phyloP scores from a whole-genome alignment of 2,329 filamentous ascomycete genomes.

The Exophiala sp. region DNA sequence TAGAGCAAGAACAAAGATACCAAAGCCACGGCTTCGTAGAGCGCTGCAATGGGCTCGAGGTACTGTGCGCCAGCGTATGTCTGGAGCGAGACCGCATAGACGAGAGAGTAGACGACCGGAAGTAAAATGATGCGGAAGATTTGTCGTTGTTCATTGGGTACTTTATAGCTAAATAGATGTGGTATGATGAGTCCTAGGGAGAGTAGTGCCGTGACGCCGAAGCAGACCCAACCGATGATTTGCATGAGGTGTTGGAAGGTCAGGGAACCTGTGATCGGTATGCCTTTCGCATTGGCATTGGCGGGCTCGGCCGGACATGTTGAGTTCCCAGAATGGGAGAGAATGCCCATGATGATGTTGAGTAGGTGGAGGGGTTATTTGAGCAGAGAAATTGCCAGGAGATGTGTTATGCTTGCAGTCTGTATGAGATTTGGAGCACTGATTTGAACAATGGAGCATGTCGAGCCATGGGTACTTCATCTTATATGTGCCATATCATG shows the following conservation, averaged over 20 bases:
- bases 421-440: too few species aligned
- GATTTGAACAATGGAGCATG: too few species aligned
- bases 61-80: slow-evolving; percentile 14
- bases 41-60: slow-evolving; percentile 9
- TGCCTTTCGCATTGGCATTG: neutral
- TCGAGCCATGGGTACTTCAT: too few species aligned
- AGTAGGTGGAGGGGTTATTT: too few species aligned
- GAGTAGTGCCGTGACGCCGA: slow-evolving; percentile 10
- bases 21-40: slow-evolving; percentile 19
- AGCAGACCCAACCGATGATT: slow-evolving; percentile 10
- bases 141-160: slow-evolving; percentile 20
- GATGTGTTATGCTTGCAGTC: too few species aligned
- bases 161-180: slow-evolving; percentile 16
- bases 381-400: too few species aligned
- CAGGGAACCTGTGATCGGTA: slow-evolving; percentile 10
- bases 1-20: slow-evolving; percentile 21
- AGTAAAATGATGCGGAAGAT: slow-evolving; percentile 18
- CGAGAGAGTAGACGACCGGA: slow-evolving; percentile 11
- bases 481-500: too few species aligned
- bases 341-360: neutral
- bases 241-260: slow-evolving; percentile 16
- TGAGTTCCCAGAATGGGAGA: neutral
- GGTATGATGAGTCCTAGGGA: slow-evolving; percentile 12
- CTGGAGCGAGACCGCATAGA: slow-evolving; percentile 14
- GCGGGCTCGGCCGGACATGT: slow-evolving; percentile 3